phyloP scores from a whole-genome alignment of 352 stramenopile species.

The Pilasporangium apinafurcum region DNA sequence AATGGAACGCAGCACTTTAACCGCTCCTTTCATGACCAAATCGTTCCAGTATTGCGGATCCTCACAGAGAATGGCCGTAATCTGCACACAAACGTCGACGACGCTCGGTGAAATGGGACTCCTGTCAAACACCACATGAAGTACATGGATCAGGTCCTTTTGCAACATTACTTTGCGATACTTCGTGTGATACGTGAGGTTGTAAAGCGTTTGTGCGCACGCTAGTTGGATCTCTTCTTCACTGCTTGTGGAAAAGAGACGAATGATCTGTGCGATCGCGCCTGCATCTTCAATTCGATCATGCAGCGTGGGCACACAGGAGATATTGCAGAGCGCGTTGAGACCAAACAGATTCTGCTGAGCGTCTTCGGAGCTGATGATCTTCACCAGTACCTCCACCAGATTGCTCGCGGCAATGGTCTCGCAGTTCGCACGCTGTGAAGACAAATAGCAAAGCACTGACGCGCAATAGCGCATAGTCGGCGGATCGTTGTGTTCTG shows the following conservation, averaged over 20 bases:
- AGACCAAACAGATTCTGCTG: constrained; percentile 68
- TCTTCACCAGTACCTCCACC: constrained; percentile 61
- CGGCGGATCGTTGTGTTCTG: constrained; percentile 60
- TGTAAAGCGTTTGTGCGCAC: constrained; percentile 62
- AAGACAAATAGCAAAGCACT: constrained; percentile 66
- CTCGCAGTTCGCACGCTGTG: constrained; percentile 63
- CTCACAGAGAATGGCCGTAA: constrained; percentile 64
- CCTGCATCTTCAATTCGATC: constrained; percentile 64
- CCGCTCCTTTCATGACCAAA: constrained; percentile 41
- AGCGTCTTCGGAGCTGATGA: constrained; percentile 34
- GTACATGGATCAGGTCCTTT: constrained; percentile 37
- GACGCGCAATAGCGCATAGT: constrained; percentile 69
- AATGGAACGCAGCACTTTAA: constrained; percentile 46
- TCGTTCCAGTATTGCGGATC: constrained; percentile 41
- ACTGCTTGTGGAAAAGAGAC: constrained; percentile 33
- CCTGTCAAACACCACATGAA: constrained; percentile 33
- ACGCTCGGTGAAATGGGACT: constrained; percentile 18
- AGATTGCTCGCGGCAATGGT: constrained; percentile 61
- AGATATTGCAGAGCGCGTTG: constrained; percentile 79
- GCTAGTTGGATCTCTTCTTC: constrained; percentile 46
- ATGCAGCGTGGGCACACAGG: constrained; percentile 47
- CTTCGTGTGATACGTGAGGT: constrained; percentile 57
- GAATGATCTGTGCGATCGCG: constrained; percentile 39
- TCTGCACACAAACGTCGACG: constrained; percentile 55
- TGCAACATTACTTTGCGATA: constrained; percentile 53